Base-by-base conservation (phyloP, 1,284 basidiomycete species). In the Heterobasidion parviporum region DNA sequence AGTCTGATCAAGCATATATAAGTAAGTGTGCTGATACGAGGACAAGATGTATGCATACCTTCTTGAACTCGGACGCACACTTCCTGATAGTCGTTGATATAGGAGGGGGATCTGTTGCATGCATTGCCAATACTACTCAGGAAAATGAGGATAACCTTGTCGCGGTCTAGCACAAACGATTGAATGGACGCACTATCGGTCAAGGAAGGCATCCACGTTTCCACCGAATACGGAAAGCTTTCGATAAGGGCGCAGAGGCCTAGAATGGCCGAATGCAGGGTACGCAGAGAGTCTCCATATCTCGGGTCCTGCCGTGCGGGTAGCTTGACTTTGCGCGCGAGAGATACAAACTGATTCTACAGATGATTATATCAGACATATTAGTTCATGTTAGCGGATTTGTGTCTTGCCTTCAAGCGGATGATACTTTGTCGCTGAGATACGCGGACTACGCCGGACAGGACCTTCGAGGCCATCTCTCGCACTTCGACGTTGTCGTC, bases 401-500 rank as follows among this genome's bases (percentile, higher is more conserved):
- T 52, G n/a, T 32, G 33, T 15, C 68, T 60, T 65, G 90, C 92
- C 81, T 89, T 93, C 62, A 98, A 75, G 6, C 88, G 85, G 52
- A 90, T 73, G 63, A 98, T 94, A 64, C 88, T 90, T 58, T 91
- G 82, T 55, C 95, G 81, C 68, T 98, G 94, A 10, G 94, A 96
- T 67, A 94, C 97, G 60, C 96, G 81, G 41, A 99, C 82, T 61
- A 99, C 87, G 18, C 93, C 91, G 16, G 91, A 89, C 36, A 99
- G 75, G 45, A 92, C 90, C 72, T 87, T 87, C 5, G 91, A 91
- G n/a, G 93, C 91, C 79, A 91, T 94, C 69, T 94, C 92, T 58
- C 94, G 82, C 34, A 98, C 94, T 73, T 98, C 94, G 54, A 95
- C 86, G 66, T 96, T 96, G 66, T 92, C 89, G 68, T 98, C 94